Percentiles rank a stretch among this genome's conserved stretches.
phyloP scores from a whole-genome alignment of 1,284 basidiomycete species.

The Microbotryum scabiosae region DNA sequence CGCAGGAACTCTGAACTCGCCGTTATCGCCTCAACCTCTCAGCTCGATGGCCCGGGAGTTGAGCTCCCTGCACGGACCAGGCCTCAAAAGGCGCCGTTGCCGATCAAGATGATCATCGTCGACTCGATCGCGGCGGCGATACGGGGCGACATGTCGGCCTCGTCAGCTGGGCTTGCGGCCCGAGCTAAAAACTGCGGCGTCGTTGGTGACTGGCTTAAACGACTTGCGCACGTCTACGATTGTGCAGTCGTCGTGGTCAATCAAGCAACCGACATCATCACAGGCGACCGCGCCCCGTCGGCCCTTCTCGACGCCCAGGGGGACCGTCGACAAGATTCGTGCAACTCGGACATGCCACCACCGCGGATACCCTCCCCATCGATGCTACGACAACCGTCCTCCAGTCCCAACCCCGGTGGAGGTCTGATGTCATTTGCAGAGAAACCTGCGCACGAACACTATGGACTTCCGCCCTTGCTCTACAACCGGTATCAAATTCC shows the following conservation, averaged over 20 bases:
- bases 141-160: constrained; percentile 10
- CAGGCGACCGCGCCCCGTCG: constrained; percentile 35
- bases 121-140: constrained; percentile 27
- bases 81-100: constrained; percentile 8
- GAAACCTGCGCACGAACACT: constrained; percentile 37
- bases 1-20: too few relatives aligned
- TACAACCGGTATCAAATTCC: constrained; percentile 62
- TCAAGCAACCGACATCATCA: constrained; percentile 69
- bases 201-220: constrained; percentile 21
- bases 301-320: not conserved
- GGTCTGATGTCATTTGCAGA: constrained; percentile 4
- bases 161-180: constrained; percentile 12
- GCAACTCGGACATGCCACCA: constrained; percentile 1
- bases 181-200: constrained; percentile 20
- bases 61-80: not conserved
- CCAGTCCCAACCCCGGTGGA: constrained; percentile 23
- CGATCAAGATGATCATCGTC: constrained; percentile 24
- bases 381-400: constrained; percentile 6
- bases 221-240: constrained; percentile 15
- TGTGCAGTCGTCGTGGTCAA: constrained; percentile 70
- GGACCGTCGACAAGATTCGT: not conserved
- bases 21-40: too few relatives aligned
- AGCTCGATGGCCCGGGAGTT: not conserved
- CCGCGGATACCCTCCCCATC: constrained; percentile 8
- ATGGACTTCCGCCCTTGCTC: constrained; percentile 37